Conservation (phyloP, 441 rosid species). For the Corymbia citriodora region DNA sequence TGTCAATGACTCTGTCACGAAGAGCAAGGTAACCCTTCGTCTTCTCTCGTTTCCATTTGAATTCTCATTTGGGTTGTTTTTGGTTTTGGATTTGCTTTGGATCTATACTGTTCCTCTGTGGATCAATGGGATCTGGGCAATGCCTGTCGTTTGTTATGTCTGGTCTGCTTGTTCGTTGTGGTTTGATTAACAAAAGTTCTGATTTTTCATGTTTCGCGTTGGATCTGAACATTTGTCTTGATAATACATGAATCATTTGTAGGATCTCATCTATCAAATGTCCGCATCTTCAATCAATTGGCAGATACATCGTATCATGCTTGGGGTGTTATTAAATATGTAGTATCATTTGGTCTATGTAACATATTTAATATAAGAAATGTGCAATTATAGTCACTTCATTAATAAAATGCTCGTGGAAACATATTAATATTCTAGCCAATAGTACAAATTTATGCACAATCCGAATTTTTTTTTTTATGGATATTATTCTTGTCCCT, state of each 20-base stretch:
- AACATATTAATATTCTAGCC: background rate
- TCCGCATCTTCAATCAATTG: background rate
- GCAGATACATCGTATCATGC: background rate
- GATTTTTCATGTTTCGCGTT: background rate
- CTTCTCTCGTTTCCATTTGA: background rate
- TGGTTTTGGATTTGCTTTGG: background rate
- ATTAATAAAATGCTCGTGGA: background rate
- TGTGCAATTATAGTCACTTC: background rate
- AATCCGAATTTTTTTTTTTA: background rate
- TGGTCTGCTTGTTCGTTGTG: background rate
- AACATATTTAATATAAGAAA: background rate
- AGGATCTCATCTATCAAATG: background rate
- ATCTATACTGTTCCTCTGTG: background rate
- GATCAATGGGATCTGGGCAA: background rate
- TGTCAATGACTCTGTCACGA: conserved; percentile 87
- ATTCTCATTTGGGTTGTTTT: background rate
- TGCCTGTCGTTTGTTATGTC: background rate
- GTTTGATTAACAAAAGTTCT: background rate
- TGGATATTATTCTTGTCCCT: background rate
- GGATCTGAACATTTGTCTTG: background rate
- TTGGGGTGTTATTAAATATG: background rate
- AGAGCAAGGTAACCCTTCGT: conserved; percentile 76
- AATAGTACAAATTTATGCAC: background rate
- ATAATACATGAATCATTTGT: background rate
- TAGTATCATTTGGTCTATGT: background rate